A percentile compares a stretch with the other conserved stretches of the same genome.
phyloP scores from a whole-genome alignment of 2,329 filamentous ascomycete species.

The Exserohilum rostratum region DNA sequence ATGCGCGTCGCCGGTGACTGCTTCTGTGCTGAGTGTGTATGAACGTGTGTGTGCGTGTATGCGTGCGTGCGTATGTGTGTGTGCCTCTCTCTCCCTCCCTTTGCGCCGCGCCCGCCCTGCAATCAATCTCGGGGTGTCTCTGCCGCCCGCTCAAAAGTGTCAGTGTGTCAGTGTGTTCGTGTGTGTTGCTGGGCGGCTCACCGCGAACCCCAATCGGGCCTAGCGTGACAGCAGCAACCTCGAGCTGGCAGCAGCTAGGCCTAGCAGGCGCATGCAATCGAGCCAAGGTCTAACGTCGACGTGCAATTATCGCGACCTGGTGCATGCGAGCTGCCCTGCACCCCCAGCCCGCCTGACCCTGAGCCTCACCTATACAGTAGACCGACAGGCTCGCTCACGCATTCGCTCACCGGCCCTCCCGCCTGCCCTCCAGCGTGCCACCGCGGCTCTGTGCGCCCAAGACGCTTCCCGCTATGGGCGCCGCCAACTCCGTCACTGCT shows the following conservation, averaged over 20 bases:
- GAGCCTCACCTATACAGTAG: too few species aligned
- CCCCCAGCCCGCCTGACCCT: too few species aligned
- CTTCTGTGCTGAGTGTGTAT: too few species aligned
- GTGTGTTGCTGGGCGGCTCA: neutral
- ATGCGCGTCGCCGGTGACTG: too few species aligned
- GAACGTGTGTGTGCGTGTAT: too few species aligned
- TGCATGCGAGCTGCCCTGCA: neutral
- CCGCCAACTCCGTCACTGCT: conserved; percentile 29
- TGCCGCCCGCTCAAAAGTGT: too few species aligned
- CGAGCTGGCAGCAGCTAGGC: conserved; percentile 1
- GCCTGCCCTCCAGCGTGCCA: neutral
- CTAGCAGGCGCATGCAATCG: too few species aligned
- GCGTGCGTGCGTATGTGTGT: too few species aligned
- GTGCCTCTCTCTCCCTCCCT: too few species aligned
- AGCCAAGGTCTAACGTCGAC: neutral
- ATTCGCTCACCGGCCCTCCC: neutral
- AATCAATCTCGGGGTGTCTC: too few species aligned
- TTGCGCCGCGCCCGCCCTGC: too few species aligned
- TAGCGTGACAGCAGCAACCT: conserved; percentile 14
- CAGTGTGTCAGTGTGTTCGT: too few species aligned
- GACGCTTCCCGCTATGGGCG: conserved; percentile 40
- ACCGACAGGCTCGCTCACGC: neutral
- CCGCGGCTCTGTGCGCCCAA: conserved; percentile 12
- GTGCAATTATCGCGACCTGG: neutral
- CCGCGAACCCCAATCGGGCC: conserved; percentile 20